Percentiles rank a stretch among this genome's conserved stretches.
Conservation (phyloP, 2,329 filamentous ascomycete genomes). For the Neonectria punicea region DNA sequence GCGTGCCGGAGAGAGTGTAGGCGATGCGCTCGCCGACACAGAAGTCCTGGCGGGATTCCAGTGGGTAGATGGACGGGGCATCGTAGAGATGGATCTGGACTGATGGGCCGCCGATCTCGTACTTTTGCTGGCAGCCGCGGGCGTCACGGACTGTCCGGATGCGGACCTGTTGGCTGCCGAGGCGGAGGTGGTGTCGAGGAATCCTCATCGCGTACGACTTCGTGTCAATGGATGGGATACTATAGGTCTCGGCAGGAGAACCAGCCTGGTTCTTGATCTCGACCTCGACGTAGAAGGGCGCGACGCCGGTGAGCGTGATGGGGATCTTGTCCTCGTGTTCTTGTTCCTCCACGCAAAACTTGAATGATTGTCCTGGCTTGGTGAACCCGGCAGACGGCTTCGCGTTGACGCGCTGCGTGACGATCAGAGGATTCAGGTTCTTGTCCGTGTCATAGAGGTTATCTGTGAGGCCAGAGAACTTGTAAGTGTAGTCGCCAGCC, state of each 20-base stretch:
- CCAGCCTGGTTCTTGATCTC: slow-evolving; percentile 93
- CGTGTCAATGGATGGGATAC: slow-evolving; percentile 80
- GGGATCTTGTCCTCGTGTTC: slow-evolving; percentile 88
- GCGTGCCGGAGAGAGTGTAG: slow-evolving; percentile 89
- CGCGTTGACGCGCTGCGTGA: slow-evolving; percentile 86
- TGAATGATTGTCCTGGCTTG: slow-evolving; percentile 91
- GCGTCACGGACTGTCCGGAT: slow-evolving; percentile 91
- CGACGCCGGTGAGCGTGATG: slow-evolving; percentile 81
- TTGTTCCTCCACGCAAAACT: slow-evolving; percentile 89
- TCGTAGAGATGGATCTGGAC: slow-evolving; percentile 95
- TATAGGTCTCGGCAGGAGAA: slow-evolving; percentile 81
- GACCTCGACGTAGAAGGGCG: slow-evolving; percentile 91
- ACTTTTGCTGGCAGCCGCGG: slow-evolving; percentile 84
- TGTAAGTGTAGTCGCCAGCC: slow-evolving; percentile 86
- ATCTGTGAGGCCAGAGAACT: slow-evolving; percentile 84
- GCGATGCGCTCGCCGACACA: slow-evolving; percentile 95
- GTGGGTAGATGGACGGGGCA: slow-evolving; percentile 87
- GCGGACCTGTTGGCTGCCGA: slow-evolving; percentile 89
- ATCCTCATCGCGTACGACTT: slow-evolving; percentile 84
- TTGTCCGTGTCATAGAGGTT: slow-evolving; percentile 83
- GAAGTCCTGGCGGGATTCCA: slow-evolving; percentile 87
- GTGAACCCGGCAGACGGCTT: slow-evolving; percentile 84
- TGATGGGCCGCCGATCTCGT: slow-evolving; percentile 75
- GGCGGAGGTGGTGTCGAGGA: slow-evolving; percentile 83
- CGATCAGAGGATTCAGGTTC: slow-evolving; percentile 71